Percentiles rank a stretch among this genome's conserved stretches.
These are phyloP conservation scores for Rhypophila decipiens DNA, from an alignment of 495 filamentous ascomycete genomes.

Conservation along the genomic window DNA sequence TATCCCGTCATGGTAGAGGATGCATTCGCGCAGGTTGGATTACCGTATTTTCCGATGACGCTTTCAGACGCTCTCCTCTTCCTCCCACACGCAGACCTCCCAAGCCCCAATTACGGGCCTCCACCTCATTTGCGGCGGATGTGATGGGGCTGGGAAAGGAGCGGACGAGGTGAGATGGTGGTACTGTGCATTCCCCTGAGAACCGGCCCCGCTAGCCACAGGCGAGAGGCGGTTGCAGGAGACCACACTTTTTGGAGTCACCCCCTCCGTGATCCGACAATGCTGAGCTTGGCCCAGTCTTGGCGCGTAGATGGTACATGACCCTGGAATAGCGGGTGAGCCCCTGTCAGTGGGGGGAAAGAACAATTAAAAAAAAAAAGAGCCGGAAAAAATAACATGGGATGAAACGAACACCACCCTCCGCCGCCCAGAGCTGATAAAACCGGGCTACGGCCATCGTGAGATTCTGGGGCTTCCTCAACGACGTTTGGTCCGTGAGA, in stretches of 20 bases:
- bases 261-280: too few relatives aligned
- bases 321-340: constrained; percentile 6
- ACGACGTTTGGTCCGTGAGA: too few relatives aligned
- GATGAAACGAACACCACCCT: not conserved
- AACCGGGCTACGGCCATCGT: not conserved
- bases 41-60: not conserved
- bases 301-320: constrained; percentile 19
- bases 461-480: too few relatives aligned
- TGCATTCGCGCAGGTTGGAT: not conserved
- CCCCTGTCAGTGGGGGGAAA: constrained; percentile 13
- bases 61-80: not conserved
- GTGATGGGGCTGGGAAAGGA: too few relatives aligned
- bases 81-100: constrained; percentile 2
- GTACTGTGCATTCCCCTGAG: too few relatives aligned
- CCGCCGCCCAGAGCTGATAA: not conserved
- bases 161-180: too few relatives aligned
- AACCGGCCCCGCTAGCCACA: too few relatives aligned
- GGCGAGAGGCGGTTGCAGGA: too few relatives aligned
- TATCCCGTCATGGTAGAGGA: too few relatives aligned
- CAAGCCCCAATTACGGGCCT: constrained; percentile 14
- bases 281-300: too few relatives aligned
- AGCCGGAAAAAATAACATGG: not conserved
- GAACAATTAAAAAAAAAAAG: not conserved
- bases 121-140: constrained; percentile 20
- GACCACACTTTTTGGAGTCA: too few relatives aligned